Percentiles rank a stretch among this genome's conserved stretches.
These are phyloP conservation scores for Hypomyces perniciosus DNA, from an alignment of 2,329 filamentous ascomycete genomes.

Conservation along the genomic window DNA sequence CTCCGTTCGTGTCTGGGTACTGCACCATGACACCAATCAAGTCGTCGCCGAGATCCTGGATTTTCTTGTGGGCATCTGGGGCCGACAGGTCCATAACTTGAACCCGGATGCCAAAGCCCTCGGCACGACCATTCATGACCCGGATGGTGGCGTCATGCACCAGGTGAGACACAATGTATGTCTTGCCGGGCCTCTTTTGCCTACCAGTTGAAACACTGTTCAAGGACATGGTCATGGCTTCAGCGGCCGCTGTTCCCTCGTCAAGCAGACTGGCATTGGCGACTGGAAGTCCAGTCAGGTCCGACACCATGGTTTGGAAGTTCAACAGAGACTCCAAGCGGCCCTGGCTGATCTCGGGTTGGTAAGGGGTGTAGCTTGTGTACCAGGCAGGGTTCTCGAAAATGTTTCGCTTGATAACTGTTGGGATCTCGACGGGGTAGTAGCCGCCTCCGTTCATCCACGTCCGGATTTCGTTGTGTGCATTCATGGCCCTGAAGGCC, in stretches of 20 bases:
- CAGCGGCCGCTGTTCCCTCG: conserved; percentile 85
- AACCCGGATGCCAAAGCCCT: conserved; percentile 85
- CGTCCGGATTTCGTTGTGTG: conserved; percentile 36
- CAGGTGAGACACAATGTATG: conserved; percentile 74
- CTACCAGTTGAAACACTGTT: conserved; percentile 66
- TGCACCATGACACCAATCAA: conserved; percentile 88
- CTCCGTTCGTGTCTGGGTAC: conserved; percentile 85
- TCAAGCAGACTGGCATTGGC: conserved; percentile 88
- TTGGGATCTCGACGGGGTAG: conserved; percentile 76
- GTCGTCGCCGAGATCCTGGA: conserved; percentile 72
- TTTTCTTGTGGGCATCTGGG: conserved; percentile 51
- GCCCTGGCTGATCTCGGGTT: conserved; percentile 95
- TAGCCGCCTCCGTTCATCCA: conserved; percentile 86
- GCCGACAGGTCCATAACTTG: conserved; percentile 65
- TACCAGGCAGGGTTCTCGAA: conserved; percentile 95
- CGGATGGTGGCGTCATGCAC: conserved; percentile 82
- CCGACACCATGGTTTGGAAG: conserved; percentile 88
- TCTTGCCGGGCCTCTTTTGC: conserved; percentile 69
- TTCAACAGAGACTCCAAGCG: conserved; percentile 87
- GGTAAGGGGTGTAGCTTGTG: conserved; percentile 95
- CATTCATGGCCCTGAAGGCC: conserved; percentile 33
- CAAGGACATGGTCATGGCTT: conserved; percentile 91
- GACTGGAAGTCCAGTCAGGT: conserved; percentile 80
- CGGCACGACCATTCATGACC: conserved; percentile 76
- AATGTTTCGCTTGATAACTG: conserved; percentile 88